Percentiles rank a stretch among this genome's conserved stretches.
phyloP scores from a whole-genome alignment of 2,329 filamentous ascomycete genomes.

The Cladosporium sp. region DNA sequence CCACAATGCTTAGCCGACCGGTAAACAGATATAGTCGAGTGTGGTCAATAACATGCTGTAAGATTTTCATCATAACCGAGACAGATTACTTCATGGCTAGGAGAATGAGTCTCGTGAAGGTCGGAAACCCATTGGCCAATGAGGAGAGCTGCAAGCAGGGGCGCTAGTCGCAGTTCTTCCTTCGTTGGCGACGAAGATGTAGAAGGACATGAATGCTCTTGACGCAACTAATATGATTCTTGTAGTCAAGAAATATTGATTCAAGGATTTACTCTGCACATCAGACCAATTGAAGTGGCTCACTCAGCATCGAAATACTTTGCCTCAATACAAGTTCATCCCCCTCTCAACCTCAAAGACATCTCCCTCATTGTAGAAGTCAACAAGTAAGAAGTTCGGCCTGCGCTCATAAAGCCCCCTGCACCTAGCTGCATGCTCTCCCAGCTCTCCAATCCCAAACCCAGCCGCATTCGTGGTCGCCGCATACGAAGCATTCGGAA shows the following conservation, averaged over 20 bases:
- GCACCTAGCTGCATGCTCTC: slow-evolving; percentile 45
- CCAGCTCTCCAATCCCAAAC: slow-evolving; percentile 43
- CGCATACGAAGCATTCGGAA: slow-evolving; percentile 45
- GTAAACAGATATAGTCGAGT: neutral
- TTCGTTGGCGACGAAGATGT: neutral
- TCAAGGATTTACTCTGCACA: neutral
- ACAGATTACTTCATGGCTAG: neutral
- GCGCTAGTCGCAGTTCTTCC: neutral
- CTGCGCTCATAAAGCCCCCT: slow-evolving; percentile 38
- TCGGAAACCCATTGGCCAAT: neutral
- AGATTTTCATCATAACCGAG: neutral
- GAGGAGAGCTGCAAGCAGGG: neutral
- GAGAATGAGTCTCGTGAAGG: neutral
- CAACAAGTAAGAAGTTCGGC: slow-evolving; percentile 47
- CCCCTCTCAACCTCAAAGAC: slow-evolving; percentile 33
- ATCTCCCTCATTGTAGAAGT: slow-evolving; percentile 36
- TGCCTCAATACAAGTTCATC: slow-evolving; percentile 29
- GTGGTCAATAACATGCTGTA: neutral
- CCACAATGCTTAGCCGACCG: neutral
- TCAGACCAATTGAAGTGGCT: neutral
- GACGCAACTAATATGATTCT: neutral
- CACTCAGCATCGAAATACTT: neutral
- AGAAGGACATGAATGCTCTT: neutral
- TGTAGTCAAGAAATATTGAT: neutral
- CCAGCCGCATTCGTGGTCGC: slow-evolving; percentile 45